A percentile compares a stretch with the other conserved stretches of the same genome.
phyloP scores from a whole-genome alignment of 306 rosid genomes.

The Vigna radiata region DNA sequence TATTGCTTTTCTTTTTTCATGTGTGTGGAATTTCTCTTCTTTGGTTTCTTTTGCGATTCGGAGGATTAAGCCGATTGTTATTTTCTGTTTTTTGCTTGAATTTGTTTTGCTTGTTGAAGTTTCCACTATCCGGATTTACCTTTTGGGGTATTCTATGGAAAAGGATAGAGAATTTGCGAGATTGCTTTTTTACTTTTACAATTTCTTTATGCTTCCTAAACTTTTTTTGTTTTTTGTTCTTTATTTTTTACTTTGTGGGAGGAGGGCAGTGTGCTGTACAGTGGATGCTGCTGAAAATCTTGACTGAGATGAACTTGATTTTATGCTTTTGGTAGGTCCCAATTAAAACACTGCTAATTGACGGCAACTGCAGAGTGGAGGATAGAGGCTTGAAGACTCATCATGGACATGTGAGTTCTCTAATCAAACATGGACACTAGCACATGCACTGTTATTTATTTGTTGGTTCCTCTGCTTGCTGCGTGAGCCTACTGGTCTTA shows the following conservation, averaged over 20 bases:
- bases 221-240: not conserved
- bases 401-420: slow-evolving; percentile 91
- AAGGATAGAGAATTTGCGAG: slow-evolving; percentile 7
- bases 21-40: not conserved
- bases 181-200: slow-evolving; percentile 28
- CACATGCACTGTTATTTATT: not conserved
- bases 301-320: slow-evolving; percentile 15
- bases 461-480: not conserved
- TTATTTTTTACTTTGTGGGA: slow-evolving; percentile 28
- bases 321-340: slow-evolving; percentile 73
- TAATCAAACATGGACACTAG: slow-evolving; percentile 28
- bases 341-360: slow-evolving; percentile 82
- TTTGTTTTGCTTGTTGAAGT: slow-evolving; percentile 14
- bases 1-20: not conserved
- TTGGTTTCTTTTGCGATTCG: not conserved
- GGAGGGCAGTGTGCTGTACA: slow-evolving; percentile 27
- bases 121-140: slow-evolving; percentile 30
- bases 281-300: slow-evolving; percentile 31
- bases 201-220: slow-evolving; percentile 31
- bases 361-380: slow-evolving; percentile 99
- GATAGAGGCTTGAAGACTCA: slow-evolving; percentile 99
- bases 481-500: slow-evolving; percentile 24
- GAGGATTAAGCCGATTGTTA: not conserved
- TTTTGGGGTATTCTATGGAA: slow-evolving; percentile 5
- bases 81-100: not conserved